These are phyloP conservation scores for Geosmithia morbida DNA, from an alignment of 2,329 filamentous ascomycete species.

Conservation along the genomic window DNA sequence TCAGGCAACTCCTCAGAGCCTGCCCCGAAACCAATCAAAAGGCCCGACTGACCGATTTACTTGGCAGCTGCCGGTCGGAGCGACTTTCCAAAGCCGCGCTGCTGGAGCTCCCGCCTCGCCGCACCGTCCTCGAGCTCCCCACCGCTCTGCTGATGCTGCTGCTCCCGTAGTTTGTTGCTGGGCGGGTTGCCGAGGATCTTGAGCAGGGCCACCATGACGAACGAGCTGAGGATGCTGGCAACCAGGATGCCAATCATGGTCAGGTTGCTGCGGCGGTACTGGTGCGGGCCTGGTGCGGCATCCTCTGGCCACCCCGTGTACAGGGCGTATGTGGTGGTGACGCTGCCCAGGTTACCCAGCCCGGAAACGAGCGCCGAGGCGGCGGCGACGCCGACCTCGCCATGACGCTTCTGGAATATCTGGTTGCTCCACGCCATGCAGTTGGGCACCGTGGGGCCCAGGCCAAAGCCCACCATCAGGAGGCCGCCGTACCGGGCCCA, in stretches of 20 bases:
- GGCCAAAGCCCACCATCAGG: slow-evolving; percentile 79
- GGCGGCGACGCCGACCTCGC: slow-evolving; percentile 80
- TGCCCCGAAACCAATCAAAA: neutral
- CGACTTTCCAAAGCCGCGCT: slow-evolving; percentile 39
- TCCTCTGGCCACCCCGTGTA: slow-evolving; percentile 81
- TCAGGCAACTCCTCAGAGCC: neutral
- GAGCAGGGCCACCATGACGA: slow-evolving; percentile 53
- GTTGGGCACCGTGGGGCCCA: slow-evolving; percentile 81
- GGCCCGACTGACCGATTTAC: slow-evolving; percentile 7
- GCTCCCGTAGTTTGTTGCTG: slow-evolving; percentile 26
- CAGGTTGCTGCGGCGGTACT: slow-evolving; percentile 72
- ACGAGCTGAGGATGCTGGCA: slow-evolving; percentile 59
- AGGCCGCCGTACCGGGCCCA: slow-evolving; percentile 83
- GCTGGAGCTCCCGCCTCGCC: slow-evolving; percentile 38
- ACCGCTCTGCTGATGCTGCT: slow-evolving; percentile 17
- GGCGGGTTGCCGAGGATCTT: slow-evolving; percentile 40
- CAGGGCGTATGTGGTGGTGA: slow-evolving; percentile 77
- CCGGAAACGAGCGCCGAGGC: slow-evolving; percentile 77
- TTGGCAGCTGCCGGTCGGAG: slow-evolving; percentile 10
- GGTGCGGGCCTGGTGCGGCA: slow-evolving; percentile 47
- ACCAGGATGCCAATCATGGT: slow-evolving; percentile 78
- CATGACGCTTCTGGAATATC: slow-evolving; percentile 79
- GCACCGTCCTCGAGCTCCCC: slow-evolving; percentile 44
- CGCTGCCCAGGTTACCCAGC: slow-evolving; percentile 72
- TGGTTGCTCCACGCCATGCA: slow-evolving; percentile 91